Evolutionary conservation across 2,329 filamentous ascomycete genomes (phyloP).

Genomic region (Clarireedia homoeocarpa): DNA sequence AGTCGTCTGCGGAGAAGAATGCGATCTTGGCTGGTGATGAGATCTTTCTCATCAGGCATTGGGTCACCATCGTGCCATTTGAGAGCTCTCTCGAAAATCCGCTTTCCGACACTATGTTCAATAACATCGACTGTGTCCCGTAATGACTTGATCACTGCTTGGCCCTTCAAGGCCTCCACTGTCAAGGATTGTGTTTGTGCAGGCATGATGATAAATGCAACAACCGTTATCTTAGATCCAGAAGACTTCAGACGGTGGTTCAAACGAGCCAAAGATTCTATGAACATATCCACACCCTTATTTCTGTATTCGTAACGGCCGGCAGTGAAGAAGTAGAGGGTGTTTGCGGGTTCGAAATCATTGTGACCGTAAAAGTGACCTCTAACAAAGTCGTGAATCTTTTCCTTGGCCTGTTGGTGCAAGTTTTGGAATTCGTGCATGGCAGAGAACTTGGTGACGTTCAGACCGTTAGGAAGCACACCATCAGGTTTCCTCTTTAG

Average conservation of each 20-base stretch:
- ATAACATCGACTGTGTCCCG: slow-evolving; percentile 90
- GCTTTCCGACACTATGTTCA: slow-evolving; percentile 83
- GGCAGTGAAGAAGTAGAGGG: slow-evolving; percentile 94
- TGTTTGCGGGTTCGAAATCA: slow-evolving; percentile 94
- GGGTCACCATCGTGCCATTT: slow-evolving; percentile 93
- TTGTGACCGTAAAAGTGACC: slow-evolving; percentile 98
- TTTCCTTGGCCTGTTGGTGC: slow-evolving; percentile 92
- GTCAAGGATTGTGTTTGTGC: slow-evolving; percentile 92
- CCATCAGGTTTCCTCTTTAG: slow-evolving; percentile 97
- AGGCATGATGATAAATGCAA: slow-evolving; percentile 98
- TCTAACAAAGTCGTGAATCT: slow-evolving; percentile 96
- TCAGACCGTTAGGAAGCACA: slow-evolving; percentile 90
- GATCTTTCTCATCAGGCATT: slow-evolving; percentile 92
- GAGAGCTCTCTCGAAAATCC: slow-evolving; percentile 88
- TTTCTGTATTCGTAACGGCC: slow-evolving; percentile 97
- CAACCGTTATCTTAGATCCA: slow-evolving; percentile 86
- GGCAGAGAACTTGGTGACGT: slow-evolving; percentile 96
- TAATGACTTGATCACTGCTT: slow-evolving; percentile 94
- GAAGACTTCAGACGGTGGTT: slow-evolving; percentile 85
- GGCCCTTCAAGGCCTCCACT: slow-evolving; percentile 90
- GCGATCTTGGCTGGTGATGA: slow-evolving; percentile 86
- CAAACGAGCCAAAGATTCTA: slow-evolving; percentile 87
- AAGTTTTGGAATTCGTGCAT: slow-evolving; percentile 99
- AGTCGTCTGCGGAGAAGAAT: slow-evolving; percentile 84
- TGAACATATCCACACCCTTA: slow-evolving; percentile 99